These are phyloP conservation scores for Ophiostoma pallidulum DNA, from an alignment of 2,329 filamentous ascomycete genomes.

Conservation along the genomic window DNA sequence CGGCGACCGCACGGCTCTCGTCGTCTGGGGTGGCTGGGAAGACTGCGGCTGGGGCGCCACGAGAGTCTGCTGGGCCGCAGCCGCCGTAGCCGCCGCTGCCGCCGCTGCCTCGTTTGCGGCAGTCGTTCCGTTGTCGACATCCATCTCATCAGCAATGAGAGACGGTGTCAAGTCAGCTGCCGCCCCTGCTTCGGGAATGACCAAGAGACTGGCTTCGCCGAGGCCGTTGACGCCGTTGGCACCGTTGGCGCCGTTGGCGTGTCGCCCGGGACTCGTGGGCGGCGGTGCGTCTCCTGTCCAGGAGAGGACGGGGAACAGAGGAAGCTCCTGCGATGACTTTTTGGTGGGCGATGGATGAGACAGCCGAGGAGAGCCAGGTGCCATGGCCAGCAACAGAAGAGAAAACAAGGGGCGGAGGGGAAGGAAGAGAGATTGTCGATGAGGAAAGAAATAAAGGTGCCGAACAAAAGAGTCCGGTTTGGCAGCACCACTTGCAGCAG, in stretches of 20 bases:
- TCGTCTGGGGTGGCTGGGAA: not conserved
- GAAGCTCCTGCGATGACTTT: conserved; percentile 13
- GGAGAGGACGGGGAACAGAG: conserved; percentile 1
- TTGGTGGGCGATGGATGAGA: conserved; percentile 12
- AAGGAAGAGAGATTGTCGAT: not conserved
- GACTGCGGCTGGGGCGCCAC: not conserved
- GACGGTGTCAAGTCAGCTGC: conserved; percentile 1
- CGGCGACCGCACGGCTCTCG: conserved; percentile 13
- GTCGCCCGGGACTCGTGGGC: not conserved
- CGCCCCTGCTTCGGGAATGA: not conserved
- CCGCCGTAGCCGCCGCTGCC: not conserved
- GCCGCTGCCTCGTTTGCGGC: not conserved
- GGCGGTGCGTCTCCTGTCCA: not conserved
- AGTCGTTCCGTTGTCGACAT: conserved; percentile 12
- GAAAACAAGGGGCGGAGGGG: not conserved
- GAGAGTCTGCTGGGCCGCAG: not conserved
- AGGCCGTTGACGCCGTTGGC: not conserved
- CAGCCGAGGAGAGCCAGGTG: conserved; percentile 5
- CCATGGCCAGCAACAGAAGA: conserved; percentile 3
- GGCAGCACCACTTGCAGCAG: no score
- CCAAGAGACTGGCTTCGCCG: not conserved
- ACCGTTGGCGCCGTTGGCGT: not conserved
- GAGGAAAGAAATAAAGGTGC: not conserved
- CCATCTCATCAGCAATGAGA: conserved; percentile 15
- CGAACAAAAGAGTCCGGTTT: no score